A percentile compares a stretch with the other conserved stretches of the same genome.
phyloP scores from a whole-genome alignment of 2,329 filamentous ascomycete species.

The Trichoderma semiorbis region DNA sequence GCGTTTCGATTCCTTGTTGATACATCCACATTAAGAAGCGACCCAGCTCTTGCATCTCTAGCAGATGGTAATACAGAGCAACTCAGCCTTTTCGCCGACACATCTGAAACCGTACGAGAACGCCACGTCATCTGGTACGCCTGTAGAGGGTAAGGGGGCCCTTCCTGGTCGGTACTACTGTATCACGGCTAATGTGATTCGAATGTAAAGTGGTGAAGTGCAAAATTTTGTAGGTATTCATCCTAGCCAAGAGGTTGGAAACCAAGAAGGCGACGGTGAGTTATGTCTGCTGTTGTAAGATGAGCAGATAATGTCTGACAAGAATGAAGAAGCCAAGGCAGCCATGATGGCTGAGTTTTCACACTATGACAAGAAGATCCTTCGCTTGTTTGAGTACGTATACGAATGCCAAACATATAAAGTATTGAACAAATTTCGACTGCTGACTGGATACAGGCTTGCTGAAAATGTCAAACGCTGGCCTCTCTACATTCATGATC shows the following conservation, averaged over 20 bases:
- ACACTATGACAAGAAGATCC: neutral
- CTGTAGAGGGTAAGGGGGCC: neutral
- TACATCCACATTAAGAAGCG: neutral
- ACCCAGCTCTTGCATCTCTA: neutral
- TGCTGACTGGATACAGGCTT: neutral
- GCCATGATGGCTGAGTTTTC: neutral
- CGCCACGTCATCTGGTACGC: neutral
- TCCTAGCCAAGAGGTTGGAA: neutral
- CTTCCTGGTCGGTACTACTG: neutral
- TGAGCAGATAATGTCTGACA: neutral
- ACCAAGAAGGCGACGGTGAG: neutral
- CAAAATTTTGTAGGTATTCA: neutral
- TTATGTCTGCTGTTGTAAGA: neutral
- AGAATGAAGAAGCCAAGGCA: neutral
- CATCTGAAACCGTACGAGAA: neutral
- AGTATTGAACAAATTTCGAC: neutral
- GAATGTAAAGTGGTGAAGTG: neutral
- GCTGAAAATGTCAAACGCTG: neutral
- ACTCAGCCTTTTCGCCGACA: neutral
- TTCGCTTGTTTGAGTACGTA: neutral
- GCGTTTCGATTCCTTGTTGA: neutral
- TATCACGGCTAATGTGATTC: neutral
- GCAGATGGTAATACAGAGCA: neutral
- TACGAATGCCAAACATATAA: neutral
- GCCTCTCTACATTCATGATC: neutral